These are phyloP conservation scores for Haberlea rhodopensis DNA, from an alignment of 257 asterid species.

Conservation along the genomic window DNA sequence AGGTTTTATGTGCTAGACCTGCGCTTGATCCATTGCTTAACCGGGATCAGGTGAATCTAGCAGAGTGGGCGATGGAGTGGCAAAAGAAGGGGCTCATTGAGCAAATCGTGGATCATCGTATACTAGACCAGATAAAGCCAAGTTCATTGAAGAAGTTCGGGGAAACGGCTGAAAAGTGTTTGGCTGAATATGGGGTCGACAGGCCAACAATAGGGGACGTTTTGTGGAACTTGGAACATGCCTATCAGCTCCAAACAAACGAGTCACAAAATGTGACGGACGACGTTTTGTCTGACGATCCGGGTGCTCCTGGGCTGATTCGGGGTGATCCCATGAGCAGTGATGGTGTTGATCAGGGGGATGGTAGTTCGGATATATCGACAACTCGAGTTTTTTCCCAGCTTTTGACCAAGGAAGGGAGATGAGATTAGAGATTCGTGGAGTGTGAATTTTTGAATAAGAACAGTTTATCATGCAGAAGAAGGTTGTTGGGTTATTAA, in stretches of 20 bases:
- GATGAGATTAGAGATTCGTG: constrained; percentile 31
- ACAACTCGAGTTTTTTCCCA: constrained; percentile 76
- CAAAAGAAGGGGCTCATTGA: constrained; percentile 56
- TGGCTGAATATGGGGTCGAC: constrained; percentile 69
- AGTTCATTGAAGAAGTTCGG: constrained; percentile 44
- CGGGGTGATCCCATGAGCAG: constrained; percentile 21
- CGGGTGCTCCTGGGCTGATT: constrained; percentile 23
- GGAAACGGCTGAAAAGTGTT: constrained; percentile 74
- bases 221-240: constrained; percentile 76
- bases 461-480: no score
- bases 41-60: constrained; percentile 62
- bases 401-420: constrained; percentile 62
- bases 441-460: neutral
- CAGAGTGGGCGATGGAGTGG: constrained; percentile 77
- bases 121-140: constrained; percentile 47
- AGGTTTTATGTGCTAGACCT: constrained; percentile 74
- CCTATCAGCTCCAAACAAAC: constrained; percentile 60
- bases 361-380: constrained; percentile 51
- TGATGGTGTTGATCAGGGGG: constrained; percentile 17
- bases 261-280: constrained; percentile 21
- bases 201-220: constrained; percentile 81
- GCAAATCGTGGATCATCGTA: constrained; percentile 44
- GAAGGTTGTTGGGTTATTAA: no score
- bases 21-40: constrained; percentile 54
- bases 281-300: constrained; percentile 17